phyloP scores from a whole-genome alignment of 768 basidiomycete species.

The Leccinum arenicola region DNA sequence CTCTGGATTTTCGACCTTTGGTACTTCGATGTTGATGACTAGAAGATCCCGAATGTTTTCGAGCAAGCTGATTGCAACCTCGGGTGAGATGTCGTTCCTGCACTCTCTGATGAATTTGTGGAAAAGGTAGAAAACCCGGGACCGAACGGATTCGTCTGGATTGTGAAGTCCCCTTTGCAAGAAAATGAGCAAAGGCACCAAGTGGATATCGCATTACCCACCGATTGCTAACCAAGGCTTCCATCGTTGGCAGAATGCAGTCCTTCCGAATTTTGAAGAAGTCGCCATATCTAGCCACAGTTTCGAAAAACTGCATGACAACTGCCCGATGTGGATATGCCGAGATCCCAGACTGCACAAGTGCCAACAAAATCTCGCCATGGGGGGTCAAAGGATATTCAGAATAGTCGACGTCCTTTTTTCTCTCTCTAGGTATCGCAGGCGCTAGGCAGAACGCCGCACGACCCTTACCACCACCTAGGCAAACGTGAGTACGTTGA shows the following conservation, averaged over 20 bases:
- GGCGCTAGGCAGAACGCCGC: slow-evolving; percentile 84
- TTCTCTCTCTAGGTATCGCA: slow-evolving; percentile 61
- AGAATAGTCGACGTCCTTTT: slow-evolving; percentile 67
- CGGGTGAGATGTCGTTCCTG: slow-evolving; percentile 69
- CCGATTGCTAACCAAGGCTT: slow-evolving; percentile 85
- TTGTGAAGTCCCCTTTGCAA: slow-evolving; percentile 80
- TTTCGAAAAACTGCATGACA: slow-evolving; percentile 89
- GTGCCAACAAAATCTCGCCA: slow-evolving; percentile 83
- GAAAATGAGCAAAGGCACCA: slow-evolving; percentile 3
- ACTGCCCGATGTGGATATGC: slow-evolving; percentile 83
- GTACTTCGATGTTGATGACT: slow-evolving; percentile 68
- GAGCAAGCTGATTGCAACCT: slow-evolving; percentile 69
- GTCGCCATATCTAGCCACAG: slow-evolving; percentile 86
- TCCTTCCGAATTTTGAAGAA: slow-evolving; percentile 95
- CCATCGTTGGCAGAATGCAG: slow-evolving; percentile 81
- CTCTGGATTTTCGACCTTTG: slow-evolving; percentile 70
- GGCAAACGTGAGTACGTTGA: slow-evolving; percentile 5
- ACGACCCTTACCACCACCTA: slow-evolving; percentile 79
- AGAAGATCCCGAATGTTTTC: slow-evolving; percentile 76
- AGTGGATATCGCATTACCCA: slow-evolving; percentile 35
- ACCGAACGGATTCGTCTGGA: slow-evolving; percentile 60
- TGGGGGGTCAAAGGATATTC: slow-evolving; percentile 84
- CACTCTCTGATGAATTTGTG: slow-evolving; percentile 86
- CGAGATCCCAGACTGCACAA: slow-evolving; percentile 81
- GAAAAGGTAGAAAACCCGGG: slow-evolving; percentile 89